Percentiles rank a stretch among this genome's conserved stretches.
These are phyloP conservation scores for Sporothrix protearum DNA, from an alignment of 2,329 filamentous ascomycete genomes.

Conservation along the genomic window DNA sequence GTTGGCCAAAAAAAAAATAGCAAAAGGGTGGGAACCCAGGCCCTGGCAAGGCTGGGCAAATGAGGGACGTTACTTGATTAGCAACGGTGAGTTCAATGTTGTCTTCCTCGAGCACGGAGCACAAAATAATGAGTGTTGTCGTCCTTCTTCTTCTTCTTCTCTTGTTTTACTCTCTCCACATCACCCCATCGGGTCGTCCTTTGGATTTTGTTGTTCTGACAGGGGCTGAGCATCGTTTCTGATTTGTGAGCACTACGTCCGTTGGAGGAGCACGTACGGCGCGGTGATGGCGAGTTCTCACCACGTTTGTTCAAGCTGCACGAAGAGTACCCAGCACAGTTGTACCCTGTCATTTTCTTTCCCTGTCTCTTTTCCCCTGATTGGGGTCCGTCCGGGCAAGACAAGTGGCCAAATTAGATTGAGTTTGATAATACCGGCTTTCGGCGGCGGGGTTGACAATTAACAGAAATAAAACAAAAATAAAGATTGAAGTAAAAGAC, in stretches of 20 bases:
- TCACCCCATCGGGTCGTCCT: not conserved
- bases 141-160: not conserved
- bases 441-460: not conserved
- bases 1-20: not conserved
- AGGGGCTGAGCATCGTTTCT: not conserved
- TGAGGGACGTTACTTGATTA: not conserved
- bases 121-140: no score
- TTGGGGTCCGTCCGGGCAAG: not conserved
- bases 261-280: not conserved
- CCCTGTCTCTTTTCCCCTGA: not conserved
- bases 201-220: not conserved
- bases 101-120: not conserved
- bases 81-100: not conserved
- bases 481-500: not conserved
- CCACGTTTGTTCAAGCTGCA: not conserved
- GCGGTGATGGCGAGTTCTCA: conserved; percentile 5
- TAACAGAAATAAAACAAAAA: not conserved
- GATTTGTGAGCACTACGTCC: not conserved
- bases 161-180: not conserved
- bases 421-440: not conserved
- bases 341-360: not conserved
- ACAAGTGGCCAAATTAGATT: not conserved
- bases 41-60: not conserved
- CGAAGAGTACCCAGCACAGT: not conserved
- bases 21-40: not conserved